phyloP scores from a whole-genome alignment of 1,284 basidiomycete species.

The Neonothopanus nambi region DNA sequence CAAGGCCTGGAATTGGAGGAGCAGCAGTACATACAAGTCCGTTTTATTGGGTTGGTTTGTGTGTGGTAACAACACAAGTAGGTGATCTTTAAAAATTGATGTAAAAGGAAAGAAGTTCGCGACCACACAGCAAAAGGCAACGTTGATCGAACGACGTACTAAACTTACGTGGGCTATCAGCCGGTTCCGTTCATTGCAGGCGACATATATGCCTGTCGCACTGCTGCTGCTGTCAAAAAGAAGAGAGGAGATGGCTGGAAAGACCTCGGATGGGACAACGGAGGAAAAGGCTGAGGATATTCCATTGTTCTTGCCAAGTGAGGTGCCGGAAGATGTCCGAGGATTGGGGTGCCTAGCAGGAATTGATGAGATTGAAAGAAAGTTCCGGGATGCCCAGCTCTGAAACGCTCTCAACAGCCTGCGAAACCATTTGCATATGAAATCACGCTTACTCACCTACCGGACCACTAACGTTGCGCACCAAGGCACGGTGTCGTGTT shows the following conservation, averaged over 20 bases:
- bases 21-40: constrained; percentile 19
- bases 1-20: too few relatives aligned
- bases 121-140: background rate
- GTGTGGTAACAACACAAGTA: background rate
- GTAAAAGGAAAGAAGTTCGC: too few relatives aligned
- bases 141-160: background rate
- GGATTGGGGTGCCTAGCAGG: background rate
- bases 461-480: too few relatives aligned
- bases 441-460: too few relatives aligned
- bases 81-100: background rate
- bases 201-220: background rate
- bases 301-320: background rate
- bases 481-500: background rate
- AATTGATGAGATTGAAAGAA: too few relatives aligned
- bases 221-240: too few relatives aligned
- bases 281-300: background rate
- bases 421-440: too few relatives aligned
- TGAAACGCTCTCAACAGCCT: too few relatives aligned
- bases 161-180: background rate
- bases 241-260: background rate
- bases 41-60: too few relatives aligned
- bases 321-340: background rate
- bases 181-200: background rate
- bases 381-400: too few relatives aligned
- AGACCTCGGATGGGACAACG: too few relatives aligned